Evolutionary conservation across 345 rosid genomes (phyloP), one percentile per base, ranked within the genome.

Genomic region (Citrus australasica): DNA sequence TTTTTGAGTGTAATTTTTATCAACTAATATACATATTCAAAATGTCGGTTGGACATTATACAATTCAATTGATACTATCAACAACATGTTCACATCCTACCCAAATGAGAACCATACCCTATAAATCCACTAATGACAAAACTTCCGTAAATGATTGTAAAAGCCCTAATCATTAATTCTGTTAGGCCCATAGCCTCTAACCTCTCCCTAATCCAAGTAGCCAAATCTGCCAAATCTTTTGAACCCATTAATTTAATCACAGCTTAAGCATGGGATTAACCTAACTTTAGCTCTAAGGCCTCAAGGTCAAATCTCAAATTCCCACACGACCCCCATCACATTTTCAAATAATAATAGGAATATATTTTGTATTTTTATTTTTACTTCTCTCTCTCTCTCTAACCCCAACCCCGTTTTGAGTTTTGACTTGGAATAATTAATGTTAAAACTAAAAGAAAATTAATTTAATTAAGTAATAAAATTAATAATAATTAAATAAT

Each of bases 361-460:
- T 9, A 13, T 30, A 30, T 64, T 11, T 30, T 27, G 8, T 65
- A 33, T 17, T 65, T 65, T 71, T 53, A 25, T 69, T 64, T 65
- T 72, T 9, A 40, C 46, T 40, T 40, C 13, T 66, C 55, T 69
- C 61, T 80, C 83, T 76, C 62, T 67, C 66, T 53, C 77, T 42
- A 14, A n/a, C 11, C 79, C 83, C 73, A 79, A 83, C 90, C 76
- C 90, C 89, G 76, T 77, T 85, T 85, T 90, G 89, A 84, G 86
- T 85, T 56, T 14, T 55, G 22, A 61, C 69, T 73, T 33, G 7
- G 14, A 61, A 37, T 33, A 38, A 59, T 74, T 60, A 53, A 28
- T 78, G 67, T 72, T 48, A 27, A 24, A 5, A 21, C 53, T 38
- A 28, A 7, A 16, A 71, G 8, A 17, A 10, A 14, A 55, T 38